phyloP scores from a whole-genome alignment of 805 yeast genomes.

The Starmerella stellata region DNA sequence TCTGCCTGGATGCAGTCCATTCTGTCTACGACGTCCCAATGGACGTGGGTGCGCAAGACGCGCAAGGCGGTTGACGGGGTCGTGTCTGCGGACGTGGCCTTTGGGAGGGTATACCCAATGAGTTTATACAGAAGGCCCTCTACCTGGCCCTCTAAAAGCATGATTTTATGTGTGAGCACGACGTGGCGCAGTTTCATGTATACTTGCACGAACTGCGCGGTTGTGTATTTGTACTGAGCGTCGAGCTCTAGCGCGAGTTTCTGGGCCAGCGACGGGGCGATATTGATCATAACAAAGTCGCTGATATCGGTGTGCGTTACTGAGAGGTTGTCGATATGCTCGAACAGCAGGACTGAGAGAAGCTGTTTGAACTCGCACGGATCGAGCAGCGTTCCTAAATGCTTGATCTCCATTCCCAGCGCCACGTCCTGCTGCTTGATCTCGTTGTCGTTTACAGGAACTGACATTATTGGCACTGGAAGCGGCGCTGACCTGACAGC shows the following conservation, averaged over 20 bases:
- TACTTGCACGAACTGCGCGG: constrained; percentile 17
- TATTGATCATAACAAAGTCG: constrained; percentile 15
- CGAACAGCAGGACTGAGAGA: constrained; percentile 12
- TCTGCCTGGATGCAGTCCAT: no score
- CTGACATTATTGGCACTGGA: constrained; percentile 4
- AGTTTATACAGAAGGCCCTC: constrained; percentile 7
- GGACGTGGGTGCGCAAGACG: background rate
- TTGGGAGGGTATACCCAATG: background rate
- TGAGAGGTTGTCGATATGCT: constrained; percentile 5
- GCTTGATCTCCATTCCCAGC: constrained; percentile 12
- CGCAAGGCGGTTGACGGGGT: background rate
- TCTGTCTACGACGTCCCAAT: no score
- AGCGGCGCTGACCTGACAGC: constrained; percentile 6
- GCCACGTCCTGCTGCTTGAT: constrained; percentile 3
- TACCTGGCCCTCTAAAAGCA: constrained; percentile 11
- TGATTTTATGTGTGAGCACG: constrained; percentile 13
- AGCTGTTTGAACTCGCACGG: constrained; percentile 15
- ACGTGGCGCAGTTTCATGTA: constrained; percentile 15
- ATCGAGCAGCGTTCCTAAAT: constrained; percentile 13
- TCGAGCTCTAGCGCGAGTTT: constrained; percentile 14
- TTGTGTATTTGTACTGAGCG: constrained; percentile 17
- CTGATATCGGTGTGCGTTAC: constrained; percentile 17
- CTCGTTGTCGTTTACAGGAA: constrained; percentile 4
- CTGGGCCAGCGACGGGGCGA: constrained; percentile 15
- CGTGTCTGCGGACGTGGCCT: background rate